Evolutionary conservation across 2,329 filamentous ascomycete species (phyloP), one percentile per base, ranked within the genome.

Genomic region (Zalaria obscura): DNA sequence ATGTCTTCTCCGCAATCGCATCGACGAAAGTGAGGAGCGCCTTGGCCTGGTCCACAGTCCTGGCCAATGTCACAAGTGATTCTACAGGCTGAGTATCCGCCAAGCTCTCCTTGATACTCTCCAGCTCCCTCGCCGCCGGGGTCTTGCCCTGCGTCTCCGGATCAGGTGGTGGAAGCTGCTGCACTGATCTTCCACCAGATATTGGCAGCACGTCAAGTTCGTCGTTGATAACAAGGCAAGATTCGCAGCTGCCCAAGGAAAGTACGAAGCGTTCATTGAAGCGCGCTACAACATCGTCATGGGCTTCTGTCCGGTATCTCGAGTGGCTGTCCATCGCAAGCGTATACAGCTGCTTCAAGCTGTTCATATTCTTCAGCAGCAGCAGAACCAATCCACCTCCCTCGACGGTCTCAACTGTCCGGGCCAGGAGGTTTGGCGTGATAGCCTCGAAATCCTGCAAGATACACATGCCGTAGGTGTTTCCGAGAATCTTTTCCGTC

Each of bases 181-280:
- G 82, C 5, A 96, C 87, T 47, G 78, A 80, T 67, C 93, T 95
- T 47, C 86, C 91, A 40, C 91, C 91, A 2, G 91, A 98, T 45
- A 98, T 95, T 5, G 91, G 91, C 41, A 98, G 69, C 26, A 98
- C 91, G 57, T 98, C 98, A 56, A 98, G 69, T 66, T 98, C 93
- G 55, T 98, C 93, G 57, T 98, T 91, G 39, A 98, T 85, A 10
- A 98, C 89, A 51, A 98, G 70, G 60, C 91, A 98, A 2, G 85
- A 83, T 45, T 93, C 82, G 66, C 91, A 98, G 60, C 85, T 83
- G n/a, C 91, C 91, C 5, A 98, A 72, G 0, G 91, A 96, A 41
- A 98, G 69, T 26, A 98, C 84, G 58, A 98, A 98, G 11, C 91
- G 79, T 67, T 98, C 91, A 65, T 98, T 98, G 72, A 98, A 98